Evolutionary conservation across 106 monocot genomes (phyloP).

Genomic region (Triglochin maritima): DNA sequence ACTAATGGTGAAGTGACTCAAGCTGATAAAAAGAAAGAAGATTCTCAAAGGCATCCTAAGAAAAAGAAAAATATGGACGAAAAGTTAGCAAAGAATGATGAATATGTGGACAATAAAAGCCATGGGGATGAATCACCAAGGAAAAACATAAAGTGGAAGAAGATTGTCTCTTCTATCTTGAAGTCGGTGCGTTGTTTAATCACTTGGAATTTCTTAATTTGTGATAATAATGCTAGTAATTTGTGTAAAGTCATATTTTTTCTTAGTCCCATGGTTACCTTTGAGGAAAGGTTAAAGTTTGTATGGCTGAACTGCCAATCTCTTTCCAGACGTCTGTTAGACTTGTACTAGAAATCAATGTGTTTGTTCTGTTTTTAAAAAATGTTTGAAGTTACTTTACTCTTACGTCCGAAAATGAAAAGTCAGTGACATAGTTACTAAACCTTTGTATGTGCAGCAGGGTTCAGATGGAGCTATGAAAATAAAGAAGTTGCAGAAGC

Average conservation of each 20-base stretch:
- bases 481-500: conserved; percentile 13
- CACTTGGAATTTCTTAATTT: background rate
- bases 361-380: too few relatives aligned
- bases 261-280: too few relatives aligned
- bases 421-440: background rate
- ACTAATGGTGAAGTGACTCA: conserved; percentile 54
- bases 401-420: too few relatives aligned
- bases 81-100: background rate
- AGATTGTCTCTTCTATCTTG: conserved; percentile 47
- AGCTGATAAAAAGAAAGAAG: conserved; percentile 11
- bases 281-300: too few relatives aligned
- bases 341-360: too few relatives aligned
- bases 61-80: conserved; percentile 26
- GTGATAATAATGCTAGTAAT: too few relatives aligned
- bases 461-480: conserved; percentile 15
- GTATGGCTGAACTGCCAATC: too few relatives aligned
- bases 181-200: conserved; percentile 35
- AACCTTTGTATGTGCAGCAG: background rate
- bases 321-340: too few relatives aligned
- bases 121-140: background rate
- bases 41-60: conserved; percentile 2
- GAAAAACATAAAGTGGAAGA: conserved; percentile 88
- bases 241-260: too few relatives aligned
- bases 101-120: background rate
- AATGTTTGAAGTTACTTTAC: too few relatives aligned